A percentile compares a stretch with the other conserved stretches of the same genome.
These are phyloP conservation scores for Trapa incisa DNA, from an alignment of 345 rosid genomes.

Conservation along the genomic window DNA sequence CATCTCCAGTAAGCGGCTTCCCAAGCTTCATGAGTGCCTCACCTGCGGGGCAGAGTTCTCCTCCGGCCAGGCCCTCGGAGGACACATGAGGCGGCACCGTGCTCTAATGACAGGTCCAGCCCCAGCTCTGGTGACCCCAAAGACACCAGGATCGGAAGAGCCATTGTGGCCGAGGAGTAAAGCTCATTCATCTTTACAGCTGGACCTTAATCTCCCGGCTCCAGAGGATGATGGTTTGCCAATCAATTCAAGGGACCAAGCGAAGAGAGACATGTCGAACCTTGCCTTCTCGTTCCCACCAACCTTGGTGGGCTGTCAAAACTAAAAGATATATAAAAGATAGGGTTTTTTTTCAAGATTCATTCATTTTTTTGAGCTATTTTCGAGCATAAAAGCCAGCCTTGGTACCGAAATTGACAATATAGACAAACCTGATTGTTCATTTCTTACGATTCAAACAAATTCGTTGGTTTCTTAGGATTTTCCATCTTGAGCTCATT, in stretches of 20 bases:
- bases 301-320: constrained; percentile 90
- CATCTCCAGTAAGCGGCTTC: constrained; percentile 15
- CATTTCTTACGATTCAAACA: too few relatives aligned
- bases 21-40: constrained; percentile 72
- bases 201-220: constrained; percentile 96
- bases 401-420: too few relatives aligned
- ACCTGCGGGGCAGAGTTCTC: constrained; percentile 81
- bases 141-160: constrained; percentile 26
- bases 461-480: too few relatives aligned
- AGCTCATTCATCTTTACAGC: constrained; percentile 40
- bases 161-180: constrained; percentile 18
- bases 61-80: constrained; percentile 92
- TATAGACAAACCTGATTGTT: too few relatives aligned
- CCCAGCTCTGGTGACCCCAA: constrained; percentile 34
- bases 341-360: not conserved
- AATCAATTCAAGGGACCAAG: constrained; percentile 49
- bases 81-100: constrained; percentile 92
- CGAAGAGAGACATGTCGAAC: constrained; percentile 8
- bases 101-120: constrained; percentile 17
- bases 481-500: too few relatives aligned
- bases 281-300: constrained; percentile 64
- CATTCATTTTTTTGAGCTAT: not conserved
- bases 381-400: too few relatives aligned
- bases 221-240: constrained; percentile 55
- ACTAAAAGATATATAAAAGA: constrained; percentile 22